Percentiles rank a stretch among this genome's conserved stretches.
These are phyloP conservation scores for Globisporangium barbulae DNA, from an alignment of 352 stramenopile genomes.

Conservation along the genomic window DNA sequence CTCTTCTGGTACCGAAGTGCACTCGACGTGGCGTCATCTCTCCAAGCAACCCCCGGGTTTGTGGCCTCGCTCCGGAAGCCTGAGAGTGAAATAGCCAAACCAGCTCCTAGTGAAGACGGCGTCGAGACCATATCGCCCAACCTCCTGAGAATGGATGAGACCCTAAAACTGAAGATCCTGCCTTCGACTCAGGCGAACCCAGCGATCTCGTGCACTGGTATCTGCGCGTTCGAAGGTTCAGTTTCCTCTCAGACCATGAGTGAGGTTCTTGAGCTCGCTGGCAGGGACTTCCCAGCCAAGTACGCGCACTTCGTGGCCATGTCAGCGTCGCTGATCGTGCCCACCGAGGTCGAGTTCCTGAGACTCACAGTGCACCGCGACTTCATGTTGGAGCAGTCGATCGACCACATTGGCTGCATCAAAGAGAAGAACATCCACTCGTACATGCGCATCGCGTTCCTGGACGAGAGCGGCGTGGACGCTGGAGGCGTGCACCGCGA, in stretches of 20 bases:
- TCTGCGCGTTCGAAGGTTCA: background rate
- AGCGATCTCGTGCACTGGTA: background rate
- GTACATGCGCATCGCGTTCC: conserved; percentile 76
- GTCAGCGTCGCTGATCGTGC: conserved; percentile 33
- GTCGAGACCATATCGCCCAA: background rate
- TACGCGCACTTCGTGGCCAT: conserved; percentile 47
- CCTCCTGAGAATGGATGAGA: background rate
- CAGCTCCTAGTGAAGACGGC: background rate
- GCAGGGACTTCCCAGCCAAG: conserved; percentile 46
- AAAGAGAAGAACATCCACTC: conserved; percentile 51
- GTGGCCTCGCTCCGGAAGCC: conserved; percentile 29
- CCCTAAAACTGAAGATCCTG: background rate
- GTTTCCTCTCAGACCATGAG: conserved; percentile 1
- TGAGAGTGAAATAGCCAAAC: background rate
- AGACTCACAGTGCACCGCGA: conserved; percentile 48
- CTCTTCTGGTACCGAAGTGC: conserved; percentile 50
- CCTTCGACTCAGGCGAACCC: background rate
- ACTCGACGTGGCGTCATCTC: conserved; percentile 15
- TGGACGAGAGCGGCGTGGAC: conserved; percentile 77
- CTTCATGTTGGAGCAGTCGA: conserved; percentile 60
- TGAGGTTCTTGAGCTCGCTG: conserved; percentile 26
- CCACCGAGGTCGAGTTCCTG: conserved; percentile 39
- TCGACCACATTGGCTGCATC: conserved; percentile 57
- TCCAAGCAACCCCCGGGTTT: conserved; percentile 19
- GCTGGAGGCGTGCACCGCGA: conserved; percentile 84